Base-by-base conservation (phyloP, 768 basidiomycete species). In the Sutorius australiensis region DNA sequence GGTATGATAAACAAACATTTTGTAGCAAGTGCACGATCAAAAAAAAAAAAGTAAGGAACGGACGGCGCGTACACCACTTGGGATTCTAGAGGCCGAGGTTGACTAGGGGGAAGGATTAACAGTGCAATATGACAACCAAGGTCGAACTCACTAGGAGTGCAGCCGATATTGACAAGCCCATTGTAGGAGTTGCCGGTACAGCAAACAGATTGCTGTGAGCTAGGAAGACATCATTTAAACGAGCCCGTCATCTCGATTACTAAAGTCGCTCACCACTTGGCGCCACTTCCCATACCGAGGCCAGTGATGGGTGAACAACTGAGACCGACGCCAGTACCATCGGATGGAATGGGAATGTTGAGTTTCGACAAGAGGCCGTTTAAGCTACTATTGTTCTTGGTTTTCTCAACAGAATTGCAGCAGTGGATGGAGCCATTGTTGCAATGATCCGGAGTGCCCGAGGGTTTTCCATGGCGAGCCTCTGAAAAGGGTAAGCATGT, bases 141-240 rank as follows among this genome's bases (percentile, higher is more conserved):
- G 14, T 2, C 5, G 34, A 69, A 69, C 57, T 61, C 64, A 66
- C 78, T 66, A 12, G 73, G 70, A 12, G 61, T 56, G 58, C 78
- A 79, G n/a, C 64, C 75, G 48, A 76, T 52, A 43, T 62, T 65
- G 52, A 79, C 49, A 11, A 79, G 14, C 3, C 76, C 75, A 13
- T 52, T 51, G 60, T 64, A 72, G 1, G 49, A 36, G 51, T 73
- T 69, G 54, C 71, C 51, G 0, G 60, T 32, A 54, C 78, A 79
- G 58, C 79, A 80, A 1, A 76, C 77, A 1, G 73, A 58, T 39
- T 75, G 52, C 6, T 56, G 39, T 6, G 52, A 5, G 57, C 77
- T 77, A 28, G 6, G 17, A 11, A 6, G 5, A 27, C 0, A 24
- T 66, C 12, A 54, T 19, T 3, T 10, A 8, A 6, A 24, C 16